A percentile compares a stretch with the other conserved stretches of the same genome.
These are phyloP conservation scores for Camelina neglecta DNA, from an alignment of 345 rosid species.

Conservation along the genomic window DNA sequence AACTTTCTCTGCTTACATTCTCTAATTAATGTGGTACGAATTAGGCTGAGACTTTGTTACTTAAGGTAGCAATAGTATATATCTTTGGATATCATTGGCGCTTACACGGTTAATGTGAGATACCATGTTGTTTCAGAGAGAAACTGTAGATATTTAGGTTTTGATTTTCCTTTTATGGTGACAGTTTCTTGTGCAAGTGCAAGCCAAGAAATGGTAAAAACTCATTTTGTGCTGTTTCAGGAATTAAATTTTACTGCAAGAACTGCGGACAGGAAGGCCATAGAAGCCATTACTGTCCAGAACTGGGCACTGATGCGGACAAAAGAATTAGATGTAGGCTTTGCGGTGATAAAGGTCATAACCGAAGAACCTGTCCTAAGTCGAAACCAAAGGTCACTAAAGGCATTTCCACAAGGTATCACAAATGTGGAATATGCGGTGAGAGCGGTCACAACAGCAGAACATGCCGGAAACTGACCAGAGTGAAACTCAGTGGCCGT, in stretches of 20 bases:
- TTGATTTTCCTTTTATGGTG: not conserved
- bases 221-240: conserved; percentile 45
- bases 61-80: conserved; percentile 8
- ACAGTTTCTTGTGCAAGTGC: conserved; percentile 3
- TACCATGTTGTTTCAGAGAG: not conserved
- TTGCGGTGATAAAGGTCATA: conserved; percentile 85
- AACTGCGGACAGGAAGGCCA: conserved; percentile 91
- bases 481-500: conserved; percentile 17
- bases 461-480: conserved; percentile 55
- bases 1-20: conserved; percentile 4
- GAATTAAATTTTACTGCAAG: conserved; percentile 75
- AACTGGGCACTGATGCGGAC: conserved; percentile 51
- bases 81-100: not conserved
- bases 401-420: conserved; percentile 42
- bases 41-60: conserved; percentile 2
- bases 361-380: conserved; percentile 75
- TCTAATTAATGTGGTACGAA: not conserved
- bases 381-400: conserved; percentile 42
- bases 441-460: conserved; percentile 76
- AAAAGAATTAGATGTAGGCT: conserved; percentile 64
- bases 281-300: conserved; percentile 85
- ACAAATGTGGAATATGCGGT: conserved; percentile 58
- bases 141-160: not conserved
- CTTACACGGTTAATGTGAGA: conserved; percentile 1
- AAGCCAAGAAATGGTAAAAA: conserved; percentile 1